phyloP scores from a whole-genome alignment of 2,329 filamentous ascomycete genomes.

The Botrytis cinerea region DNA sequence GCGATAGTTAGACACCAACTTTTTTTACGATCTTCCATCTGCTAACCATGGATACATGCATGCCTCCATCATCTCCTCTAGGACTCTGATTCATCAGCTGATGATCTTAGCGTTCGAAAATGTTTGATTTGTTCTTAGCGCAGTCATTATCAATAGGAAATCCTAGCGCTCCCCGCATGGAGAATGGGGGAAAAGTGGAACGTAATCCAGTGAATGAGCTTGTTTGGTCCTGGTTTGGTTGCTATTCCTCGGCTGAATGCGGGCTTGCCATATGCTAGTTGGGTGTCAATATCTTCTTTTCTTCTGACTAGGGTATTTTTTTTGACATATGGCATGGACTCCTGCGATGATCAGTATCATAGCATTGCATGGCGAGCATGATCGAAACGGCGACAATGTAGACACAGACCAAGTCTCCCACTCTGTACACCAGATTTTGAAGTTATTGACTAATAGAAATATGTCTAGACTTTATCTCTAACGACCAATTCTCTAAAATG shows the following conservation, averaged over 20 bases:
- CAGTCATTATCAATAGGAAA: not conserved
- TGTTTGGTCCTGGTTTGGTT: not conserved
- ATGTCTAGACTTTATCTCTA: not conserved
- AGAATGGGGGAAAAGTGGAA: constrained; percentile 13
- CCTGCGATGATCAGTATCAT: not conserved
- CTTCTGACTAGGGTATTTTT: not conserved
- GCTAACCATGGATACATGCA: not conserved
- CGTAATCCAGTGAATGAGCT: not conserved
- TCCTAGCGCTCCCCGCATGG: constrained; percentile 12
- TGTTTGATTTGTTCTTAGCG: constrained; percentile 2
- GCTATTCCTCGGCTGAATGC: not conserved
- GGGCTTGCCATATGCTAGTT: not conserved
- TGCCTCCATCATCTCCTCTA: not conserved
- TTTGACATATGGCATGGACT: not conserved
- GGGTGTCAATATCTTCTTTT: not conserved
- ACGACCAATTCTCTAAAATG: not conserved
- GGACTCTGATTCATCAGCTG: constrained; percentile 16
- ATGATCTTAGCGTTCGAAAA: constrained; percentile 8
- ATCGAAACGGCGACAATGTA: not conserved
- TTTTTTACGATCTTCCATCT: not conserved
- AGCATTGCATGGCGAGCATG: constrained; percentile 2
- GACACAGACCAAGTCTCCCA: not conserved
- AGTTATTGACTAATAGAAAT: not conserved
- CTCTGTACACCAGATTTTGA: not conserved
- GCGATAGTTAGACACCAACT: not conserved